Conservation (phyloP, 345 rosid species). For the Ceriops tagal region DNA sequence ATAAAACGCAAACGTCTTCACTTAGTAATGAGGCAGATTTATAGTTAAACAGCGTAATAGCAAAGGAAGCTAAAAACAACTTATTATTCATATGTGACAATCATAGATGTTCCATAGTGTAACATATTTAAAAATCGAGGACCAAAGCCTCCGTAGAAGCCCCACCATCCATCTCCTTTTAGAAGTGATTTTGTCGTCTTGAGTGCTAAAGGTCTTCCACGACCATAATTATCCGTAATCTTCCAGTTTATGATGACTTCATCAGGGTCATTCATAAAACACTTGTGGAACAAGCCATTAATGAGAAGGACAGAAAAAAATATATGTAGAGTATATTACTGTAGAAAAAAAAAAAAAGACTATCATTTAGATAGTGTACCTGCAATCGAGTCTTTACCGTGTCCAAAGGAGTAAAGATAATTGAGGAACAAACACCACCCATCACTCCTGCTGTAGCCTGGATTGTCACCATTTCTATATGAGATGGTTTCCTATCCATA, state of each 20-base stretch:
- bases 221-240: slow-evolving; percentile 59
- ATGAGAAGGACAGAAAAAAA: too few relatives aligned
- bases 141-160: slow-evolving; percentile 59
- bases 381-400: slow-evolving; percentile 64
- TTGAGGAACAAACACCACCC: slow-evolving; percentile 60
- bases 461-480: slow-evolving; percentile 48
- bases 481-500: slow-evolving; percentile 50
- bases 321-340: neutral
- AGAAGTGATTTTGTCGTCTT: slow-evolving; percentile 48
- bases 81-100: slow-evolving; percentile 62
- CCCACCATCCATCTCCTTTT: slow-evolving; percentile 57
- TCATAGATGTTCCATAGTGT: slow-evolving; percentile 62
- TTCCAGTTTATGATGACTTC: slow-evolving; percentile 7
- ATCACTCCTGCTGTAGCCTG: slow-evolving; percentile 56
- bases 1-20: too few relatives aligned
- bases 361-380: slow-evolving; percentile 27
- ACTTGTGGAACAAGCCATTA: neutral
- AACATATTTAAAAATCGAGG: slow-evolving; percentile 67
- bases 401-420: slow-evolving; percentile 61
- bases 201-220: slow-evolving; percentile 57
- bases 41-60: too few relatives aligned
- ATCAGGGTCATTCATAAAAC: neutral
- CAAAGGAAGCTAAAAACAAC: slow-evolving; percentile 25
- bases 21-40: too few relatives aligned
- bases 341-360: too few relatives aligned